A percentile compares a stretch with the other conserved stretches of the same genome.
phyloP scores from a whole-genome alignment of 2,329 filamentous ascomycete genomes.

The Dactylonectria macrodidyma region DNA sequence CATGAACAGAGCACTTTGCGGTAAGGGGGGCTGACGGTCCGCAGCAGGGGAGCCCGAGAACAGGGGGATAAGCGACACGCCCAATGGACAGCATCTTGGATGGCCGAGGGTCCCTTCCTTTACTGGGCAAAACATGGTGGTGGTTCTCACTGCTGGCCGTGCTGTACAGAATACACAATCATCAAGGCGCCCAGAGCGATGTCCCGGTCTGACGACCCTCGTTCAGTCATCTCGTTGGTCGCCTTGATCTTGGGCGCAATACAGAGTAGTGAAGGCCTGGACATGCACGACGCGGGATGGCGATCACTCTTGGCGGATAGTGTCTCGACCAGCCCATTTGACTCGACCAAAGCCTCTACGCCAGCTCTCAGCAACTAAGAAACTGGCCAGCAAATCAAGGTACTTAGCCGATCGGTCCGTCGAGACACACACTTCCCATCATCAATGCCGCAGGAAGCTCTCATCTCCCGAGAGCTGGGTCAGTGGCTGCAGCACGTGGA shows the following conservation, averaged over 20 bases:
- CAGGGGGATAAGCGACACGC: slow-evolving; percentile 4
- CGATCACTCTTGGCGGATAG: slow-evolving; percentile 23
- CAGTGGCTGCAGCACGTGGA: slow-evolving; percentile 21
- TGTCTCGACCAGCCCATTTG: slow-evolving; percentile 18
- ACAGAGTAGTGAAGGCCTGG: neutral
- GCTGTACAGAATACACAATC: neutral
- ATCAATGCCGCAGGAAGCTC: slow-evolving; percentile 3
- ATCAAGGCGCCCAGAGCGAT: neutral
- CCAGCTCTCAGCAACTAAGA: neutral
- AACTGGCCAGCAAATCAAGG: slow-evolving; percentile 12
- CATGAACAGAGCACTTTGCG: neutral
- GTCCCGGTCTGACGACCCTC: neutral
- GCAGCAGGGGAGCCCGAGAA: neutral
- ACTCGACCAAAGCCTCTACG: slow-evolving; percentile 8
- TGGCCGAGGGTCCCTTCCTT: neutral
- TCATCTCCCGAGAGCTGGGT: slow-evolving; percentile 18
- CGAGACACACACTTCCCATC: slow-evolving; percentile 10
- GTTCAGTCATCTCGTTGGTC: neutral
- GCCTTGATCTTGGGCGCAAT: neutral
- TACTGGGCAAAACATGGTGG: neutral
- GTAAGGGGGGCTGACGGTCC: slow-evolving; percentile 22
- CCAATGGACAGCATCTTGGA: slow-evolving; percentile 10
- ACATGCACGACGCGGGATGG: slow-evolving; percentile 10
- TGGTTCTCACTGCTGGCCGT: neutral
- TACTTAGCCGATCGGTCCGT: slow-evolving; percentile 17